Evolutionary conservation across 768 basidiomycete genomes (phyloP).

Genomic region (Plicaturopsis crispa): DNA sequence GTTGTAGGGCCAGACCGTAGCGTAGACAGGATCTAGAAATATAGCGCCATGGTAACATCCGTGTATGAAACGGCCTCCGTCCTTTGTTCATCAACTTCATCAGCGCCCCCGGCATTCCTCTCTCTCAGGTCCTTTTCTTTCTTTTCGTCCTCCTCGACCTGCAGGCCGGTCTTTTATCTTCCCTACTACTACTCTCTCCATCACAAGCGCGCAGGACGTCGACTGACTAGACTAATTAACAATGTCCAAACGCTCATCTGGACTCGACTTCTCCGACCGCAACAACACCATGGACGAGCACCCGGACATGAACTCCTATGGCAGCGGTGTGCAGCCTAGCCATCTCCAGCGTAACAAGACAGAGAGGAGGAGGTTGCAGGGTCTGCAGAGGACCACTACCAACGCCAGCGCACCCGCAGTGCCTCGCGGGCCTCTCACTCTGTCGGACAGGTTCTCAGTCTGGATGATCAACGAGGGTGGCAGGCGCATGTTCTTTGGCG

Average conservation of each 20-base stretch:
- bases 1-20: no score
- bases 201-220: conserved; percentile 26
- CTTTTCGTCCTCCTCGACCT: conserved; percentile 22
- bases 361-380: conserved; percentile 78
- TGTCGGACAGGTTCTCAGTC: conserved; percentile 42
- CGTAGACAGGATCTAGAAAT: no score
- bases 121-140: conserved; percentile 18
- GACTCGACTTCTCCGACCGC: conserved; percentile 64
- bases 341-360: conserved; percentile 81
- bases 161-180: conserved; percentile 37
- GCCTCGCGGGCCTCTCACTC: conserved; percentile 29
- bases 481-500: conserved; percentile 65
- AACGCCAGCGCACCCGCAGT: conserved; percentile 16
- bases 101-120: not conserved
- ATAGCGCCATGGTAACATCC: no score
- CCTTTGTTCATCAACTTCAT: no score
- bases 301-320: conserved; percentile 33
- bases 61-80: no score
- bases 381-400: conserved; percentile 57
- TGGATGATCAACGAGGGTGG: conserved; percentile 97
- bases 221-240: conserved; percentile 5
- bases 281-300: conserved; percentile 40
- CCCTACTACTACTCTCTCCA: conserved; percentile 21
- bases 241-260: conserved; percentile 46
- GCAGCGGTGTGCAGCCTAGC: conserved; percentile 23